Base-by-base conservation (phyloP, 2,329 filamentous ascomycete species). In the Cladosporium velox region DNA sequence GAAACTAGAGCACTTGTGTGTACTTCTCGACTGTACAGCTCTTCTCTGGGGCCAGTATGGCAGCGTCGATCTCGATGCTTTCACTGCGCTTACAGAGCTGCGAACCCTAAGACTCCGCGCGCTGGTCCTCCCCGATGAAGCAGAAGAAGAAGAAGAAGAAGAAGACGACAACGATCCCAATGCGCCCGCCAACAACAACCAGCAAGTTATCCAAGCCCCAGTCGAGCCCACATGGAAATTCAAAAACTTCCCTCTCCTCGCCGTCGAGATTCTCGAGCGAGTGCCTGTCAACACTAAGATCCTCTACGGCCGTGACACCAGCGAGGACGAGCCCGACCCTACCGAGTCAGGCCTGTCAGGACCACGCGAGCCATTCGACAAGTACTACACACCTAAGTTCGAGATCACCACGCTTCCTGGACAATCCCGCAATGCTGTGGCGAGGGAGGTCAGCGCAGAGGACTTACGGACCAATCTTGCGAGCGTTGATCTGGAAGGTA, bases 11-110 rank as follows among this genome's bases (percentile, higher is more conserved):
- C 69, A 71, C 49, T 7, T 74, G 11, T 72, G 67, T 26, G n/a
- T 74, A 0, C 62, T 75, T 41, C 67, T 73, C 2, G 73, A 75
- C 49, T 71, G 69, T 38, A 71, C 71, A 2, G 64, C 66, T 10
- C 66, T 65, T 24, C 70, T 72, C 34, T 59, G 67, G 51, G 61
- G 52, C 30, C 11, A 38, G 5, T 72, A 72, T 38, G 67, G 26
- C 5, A n/a, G 24, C 4, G 61, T 64, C 12, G 61, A 64, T 15
- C 55, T 64, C 34, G 61, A 64, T 6, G 61, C 41, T 21, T 54
- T 64, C 18, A 64, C 61, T 18, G 61, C 61, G 10, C 28, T 64
- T 21, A 64, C 61, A 24, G 54, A 44, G 21, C 54, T 60, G 12
- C 21, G 35, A 51, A 65, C 11, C 11, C 62, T 44, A 55, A 38